Conservation (phyloP, 2,329 filamentous ascomycete species). For the Akanthomyces dipterigenus region DNA sequence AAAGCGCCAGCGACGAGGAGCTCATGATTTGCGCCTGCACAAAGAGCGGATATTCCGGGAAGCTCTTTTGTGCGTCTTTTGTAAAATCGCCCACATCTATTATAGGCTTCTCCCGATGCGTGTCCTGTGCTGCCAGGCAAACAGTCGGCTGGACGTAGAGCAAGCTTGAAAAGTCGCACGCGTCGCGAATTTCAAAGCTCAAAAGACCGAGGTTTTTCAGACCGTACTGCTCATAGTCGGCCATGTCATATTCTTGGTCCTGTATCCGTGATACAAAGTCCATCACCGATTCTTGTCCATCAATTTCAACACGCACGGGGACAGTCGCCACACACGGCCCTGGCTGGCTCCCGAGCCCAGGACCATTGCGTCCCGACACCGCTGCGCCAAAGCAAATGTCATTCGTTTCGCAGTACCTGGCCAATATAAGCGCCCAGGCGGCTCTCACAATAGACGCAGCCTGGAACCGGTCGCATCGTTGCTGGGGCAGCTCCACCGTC, state of each 20-base stretch:
- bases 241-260: constrained; percentile 17
- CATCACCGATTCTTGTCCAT: background rate
- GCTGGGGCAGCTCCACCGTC: background rate
- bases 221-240: constrained; percentile 19
- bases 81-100: background rate
- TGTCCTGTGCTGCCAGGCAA: background rate
- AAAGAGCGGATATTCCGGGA: constrained; percentile 9
- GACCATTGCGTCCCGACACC: constrained; percentile 42
- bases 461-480: background rate
- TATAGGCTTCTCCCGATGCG: background rate
- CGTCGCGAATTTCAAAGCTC: constrained; percentile 14
- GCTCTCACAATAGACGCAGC: constrained; percentile 16
- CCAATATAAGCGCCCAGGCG: constrained; percentile 27
- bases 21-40: background rate
- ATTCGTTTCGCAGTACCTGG: constrained; percentile 26
- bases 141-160: constrained; percentile 20
- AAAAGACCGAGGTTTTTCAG: constrained; percentile 18
- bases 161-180: constrained; percentile 21
- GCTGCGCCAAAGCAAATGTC: constrained; percentile 48
- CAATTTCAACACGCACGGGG: background rate
- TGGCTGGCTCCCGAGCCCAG: constrained; percentile 38
- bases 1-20: background rate
- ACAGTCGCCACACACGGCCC: constrained; percentile 29
- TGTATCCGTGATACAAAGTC: constrained; percentile 14
- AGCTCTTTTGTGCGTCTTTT: constrained; percentile 4